phyloP scores from a whole-genome alignment of 768 basidiomycete species.

The Boletus rubescentipes region DNA sequence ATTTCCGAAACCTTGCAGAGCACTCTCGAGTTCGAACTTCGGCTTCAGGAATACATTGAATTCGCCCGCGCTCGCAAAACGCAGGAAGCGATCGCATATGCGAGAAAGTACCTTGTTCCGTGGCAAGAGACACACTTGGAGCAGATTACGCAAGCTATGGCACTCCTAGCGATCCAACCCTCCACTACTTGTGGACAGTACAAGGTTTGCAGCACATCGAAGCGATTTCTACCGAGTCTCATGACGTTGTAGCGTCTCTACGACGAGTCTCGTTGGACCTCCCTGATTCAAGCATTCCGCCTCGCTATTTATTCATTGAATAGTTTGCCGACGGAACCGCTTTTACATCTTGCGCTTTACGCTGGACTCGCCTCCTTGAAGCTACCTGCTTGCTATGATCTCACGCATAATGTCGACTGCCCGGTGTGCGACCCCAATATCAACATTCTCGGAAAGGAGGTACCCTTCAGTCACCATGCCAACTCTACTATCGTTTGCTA shows the following conservation, averaged over 20 bases:
- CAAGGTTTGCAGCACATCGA: slow-evolving; percentile 50
- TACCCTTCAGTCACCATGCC: slow-evolving; percentile 90
- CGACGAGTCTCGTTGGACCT: slow-evolving; percentile 73
- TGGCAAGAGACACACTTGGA: slow-evolving; percentile 82
- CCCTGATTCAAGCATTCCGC: slow-evolving; percentile 76
- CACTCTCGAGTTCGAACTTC: slow-evolving; percentile 92
- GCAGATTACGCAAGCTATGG: slow-evolving; percentile 77
- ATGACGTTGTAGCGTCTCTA: slow-evolving; percentile 66
- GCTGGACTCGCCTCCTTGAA: slow-evolving; percentile 91
- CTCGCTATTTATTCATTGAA: slow-evolving; percentile 85
- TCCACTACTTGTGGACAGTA: slow-evolving; percentile 76
- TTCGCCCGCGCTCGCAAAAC: slow-evolving; percentile 66
- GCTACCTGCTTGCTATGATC: slow-evolving; percentile 77
- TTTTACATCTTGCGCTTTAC: slow-evolving; percentile 84
- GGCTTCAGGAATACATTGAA: slow-evolving; percentile 96
- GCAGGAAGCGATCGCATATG: slow-evolving; percentile 80
- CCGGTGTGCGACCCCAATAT: slow-evolving; percentile 85
- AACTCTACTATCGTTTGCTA: slow-evolving; percentile 95
- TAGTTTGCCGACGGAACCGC: slow-evolving; percentile 81
- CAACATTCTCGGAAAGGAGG: slow-evolving; percentile 75
- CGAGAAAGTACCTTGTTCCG: slow-evolving; percentile 71
- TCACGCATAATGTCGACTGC: slow-evolving; percentile 77
- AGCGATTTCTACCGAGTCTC: slow-evolving; percentile 8
- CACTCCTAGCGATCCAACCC: slow-evolving; percentile 71
- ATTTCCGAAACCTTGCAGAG: slow-evolving; percentile 51